Evolutionary conservation across 345 rosid species (phyloP), one percentile per base, ranked within the genome.

Genomic region (Brassica incana): DNA sequence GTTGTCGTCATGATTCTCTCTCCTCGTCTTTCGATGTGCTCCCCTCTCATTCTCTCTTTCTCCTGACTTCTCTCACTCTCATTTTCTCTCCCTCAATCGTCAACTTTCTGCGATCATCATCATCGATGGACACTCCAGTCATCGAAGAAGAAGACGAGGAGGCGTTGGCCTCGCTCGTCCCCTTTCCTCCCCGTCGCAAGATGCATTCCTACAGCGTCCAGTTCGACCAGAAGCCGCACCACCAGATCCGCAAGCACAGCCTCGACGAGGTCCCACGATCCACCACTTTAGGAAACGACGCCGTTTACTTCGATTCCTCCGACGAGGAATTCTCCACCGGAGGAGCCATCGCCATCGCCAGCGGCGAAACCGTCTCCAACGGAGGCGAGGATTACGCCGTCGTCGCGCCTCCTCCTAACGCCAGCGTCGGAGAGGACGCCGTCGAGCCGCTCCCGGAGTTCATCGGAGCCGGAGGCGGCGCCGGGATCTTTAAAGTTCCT

Each of bases 131-230:
- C 18, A 8, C 78, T 2, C 75, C 65, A 5, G 65, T 45, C 40
- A 83, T 78, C 74, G 91, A 85, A 76, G 96, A 91, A 4, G 92
- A 88, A 14, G 92, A 89, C 62, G 81, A 66, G 70, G 85, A 83
- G 36, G 93, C 92, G 0, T 74, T 92, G 75, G 73, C 83, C 15
- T 81, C 60, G 45, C 73, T 65, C 71, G 83, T 64, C 67, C 69
- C 77, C 3, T 73, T 71, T 10, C 92, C 97, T 0, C 83, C 85
- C 0, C 81, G 77, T 0, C 78, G 80, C 25, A 92, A 88, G 64
- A 83, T 85, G 45, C 88, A 87, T 50, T 94, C 91, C 16, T 79
- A 82, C 67, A 88, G 91, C 85, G 89, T 85, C 6, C 97, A 90
- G 73, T 81, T 85, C 32, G 32, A 29, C 9, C 14, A 43, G 14